These are phyloP conservation scores for Inga oerstediana DNA, from an alignment of 306 rosid species.

Conservation along the genomic window DNA sequence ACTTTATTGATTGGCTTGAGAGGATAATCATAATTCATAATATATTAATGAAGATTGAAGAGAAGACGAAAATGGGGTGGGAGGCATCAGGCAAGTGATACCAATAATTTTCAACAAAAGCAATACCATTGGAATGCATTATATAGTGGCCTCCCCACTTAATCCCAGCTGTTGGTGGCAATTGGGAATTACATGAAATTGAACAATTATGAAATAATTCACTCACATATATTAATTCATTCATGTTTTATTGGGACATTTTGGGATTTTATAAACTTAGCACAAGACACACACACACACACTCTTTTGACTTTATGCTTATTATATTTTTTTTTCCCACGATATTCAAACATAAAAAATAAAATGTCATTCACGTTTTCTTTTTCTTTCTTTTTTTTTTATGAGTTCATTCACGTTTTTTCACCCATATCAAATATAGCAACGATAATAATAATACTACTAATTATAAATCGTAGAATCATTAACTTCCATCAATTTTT, in stretches of 20 bases:
- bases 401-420: background rate
- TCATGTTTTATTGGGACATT: background rate
- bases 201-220: background rate
- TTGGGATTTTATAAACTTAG: background rate
- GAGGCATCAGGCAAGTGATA: background rate
- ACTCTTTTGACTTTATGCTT: background rate
- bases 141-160: conserved; percentile 41
- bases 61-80: background rate
- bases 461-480: background rate
- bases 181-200: background rate
- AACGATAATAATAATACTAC: background rate
- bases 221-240: background rate
- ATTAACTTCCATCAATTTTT: background rate
- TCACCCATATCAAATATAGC: background rate
- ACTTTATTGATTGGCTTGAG: background rate
- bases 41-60: background rate
- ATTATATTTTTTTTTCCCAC: background rate
- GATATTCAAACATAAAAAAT: background rate
- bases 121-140: background rate
- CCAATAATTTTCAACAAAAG: background rate
- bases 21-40: background rate
- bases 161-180: background rate
- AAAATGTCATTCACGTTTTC: background rate
- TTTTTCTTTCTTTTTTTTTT: no score
- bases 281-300: background rate